Percentiles rank a stretch among this genome's conserved stretches.
Evolutionary conservation across 192 early-diverging fungal genomes (phyloP).

Genomic region (Linnemannia zychae): DNA sequence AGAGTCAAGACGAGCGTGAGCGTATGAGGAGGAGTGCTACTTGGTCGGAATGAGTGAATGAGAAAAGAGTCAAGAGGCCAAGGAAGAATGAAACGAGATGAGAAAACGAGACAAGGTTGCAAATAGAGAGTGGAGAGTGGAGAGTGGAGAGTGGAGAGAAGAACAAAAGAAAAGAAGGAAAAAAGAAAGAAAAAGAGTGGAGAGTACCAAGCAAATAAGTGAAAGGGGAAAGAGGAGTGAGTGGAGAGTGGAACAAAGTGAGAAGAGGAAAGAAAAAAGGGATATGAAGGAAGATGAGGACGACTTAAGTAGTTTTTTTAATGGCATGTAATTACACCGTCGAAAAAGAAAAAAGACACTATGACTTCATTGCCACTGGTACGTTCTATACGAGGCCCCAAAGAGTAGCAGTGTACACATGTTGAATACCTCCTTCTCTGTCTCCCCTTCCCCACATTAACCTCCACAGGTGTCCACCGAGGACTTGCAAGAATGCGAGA

Average conservation of each 20-base stretch:
- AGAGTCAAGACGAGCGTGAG: conserved; percentile 8
- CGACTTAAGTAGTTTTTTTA: background rate
- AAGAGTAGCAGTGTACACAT: background rate
- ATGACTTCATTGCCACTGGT: too few species aligned
- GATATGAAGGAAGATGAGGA: background rate
- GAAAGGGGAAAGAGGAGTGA: background rate
- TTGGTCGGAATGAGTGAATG: background rate
- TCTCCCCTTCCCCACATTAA: background rate
- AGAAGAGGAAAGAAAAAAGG: background rate
- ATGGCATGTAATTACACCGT: too few species aligned
- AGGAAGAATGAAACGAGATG: background rate
- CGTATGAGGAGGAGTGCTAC: background rate
- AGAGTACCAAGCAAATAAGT: background rate
- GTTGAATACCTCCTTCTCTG: background rate
- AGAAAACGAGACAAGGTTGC: background rate
- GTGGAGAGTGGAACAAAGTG: background rate
- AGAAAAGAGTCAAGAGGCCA: background rate
- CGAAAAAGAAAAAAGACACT: background rate
- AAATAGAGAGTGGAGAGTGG: background rate
- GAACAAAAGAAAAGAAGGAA: background rate
- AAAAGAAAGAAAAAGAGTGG: background rate
- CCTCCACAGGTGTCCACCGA: background rate
- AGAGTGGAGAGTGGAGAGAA: background rate
- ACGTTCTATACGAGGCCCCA: too few species aligned
- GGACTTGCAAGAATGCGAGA: background rate